A percentile compares a stretch with the other conserved stretches of the same genome.
Conservation (phyloP, 1,284 basidiomycete genomes). For the Tilletiaria anomala region DNA sequence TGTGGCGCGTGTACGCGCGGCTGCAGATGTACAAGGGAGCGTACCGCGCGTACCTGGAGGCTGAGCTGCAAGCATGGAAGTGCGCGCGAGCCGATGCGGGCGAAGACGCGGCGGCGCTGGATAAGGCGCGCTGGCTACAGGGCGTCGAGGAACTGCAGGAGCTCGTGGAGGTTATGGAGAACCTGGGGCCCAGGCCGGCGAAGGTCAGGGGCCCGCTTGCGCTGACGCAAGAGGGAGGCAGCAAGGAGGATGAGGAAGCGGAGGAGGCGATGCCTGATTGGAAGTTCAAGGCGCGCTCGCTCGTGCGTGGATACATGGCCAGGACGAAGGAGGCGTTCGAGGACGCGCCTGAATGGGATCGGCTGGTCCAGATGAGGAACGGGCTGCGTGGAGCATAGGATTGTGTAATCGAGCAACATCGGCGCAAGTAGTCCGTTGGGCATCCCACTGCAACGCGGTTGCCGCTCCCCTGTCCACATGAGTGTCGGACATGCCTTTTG, state of each 20-base stretch:
- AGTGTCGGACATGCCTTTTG: too few relatives aligned
- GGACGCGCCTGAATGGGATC: conserved; percentile 68
- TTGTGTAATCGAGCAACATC: too few relatives aligned
- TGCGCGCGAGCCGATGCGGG: conserved; percentile 9
- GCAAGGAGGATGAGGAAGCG: conserved; percentile 8
- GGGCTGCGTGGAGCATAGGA: conserved; percentile 5
- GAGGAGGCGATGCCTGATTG: conserved; percentile 49
- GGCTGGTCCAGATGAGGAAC: conserved; percentile 47
- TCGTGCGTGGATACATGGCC: conserved; percentile 76
- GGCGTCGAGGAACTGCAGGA: conserved; percentile 22
- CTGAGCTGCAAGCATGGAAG: conserved; percentile 20
- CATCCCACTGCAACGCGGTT: too few relatives aligned
- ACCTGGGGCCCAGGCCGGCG: conserved; percentile 59
- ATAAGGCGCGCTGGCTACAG: conserved; percentile 3
- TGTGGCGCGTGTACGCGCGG: conserved; percentile 26
- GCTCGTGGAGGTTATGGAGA: conserved; percentile 50
- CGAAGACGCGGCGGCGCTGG: neutral
- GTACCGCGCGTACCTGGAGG: conserved; percentile 10
- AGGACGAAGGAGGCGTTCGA: conserved; percentile 53
- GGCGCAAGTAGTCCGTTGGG: too few relatives aligned
- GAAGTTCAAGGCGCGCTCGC: conserved; percentile 69
- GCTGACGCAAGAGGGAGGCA: too few relatives aligned
- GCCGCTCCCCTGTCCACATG: too few relatives aligned
- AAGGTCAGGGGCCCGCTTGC: too few relatives aligned
- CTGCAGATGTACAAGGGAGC: conserved; percentile 21